These are phyloP conservation scores for Hericium coralloides DNA, from an alignment of 768 basidiomycete genomes.

Conservation along the genomic window DNA sequence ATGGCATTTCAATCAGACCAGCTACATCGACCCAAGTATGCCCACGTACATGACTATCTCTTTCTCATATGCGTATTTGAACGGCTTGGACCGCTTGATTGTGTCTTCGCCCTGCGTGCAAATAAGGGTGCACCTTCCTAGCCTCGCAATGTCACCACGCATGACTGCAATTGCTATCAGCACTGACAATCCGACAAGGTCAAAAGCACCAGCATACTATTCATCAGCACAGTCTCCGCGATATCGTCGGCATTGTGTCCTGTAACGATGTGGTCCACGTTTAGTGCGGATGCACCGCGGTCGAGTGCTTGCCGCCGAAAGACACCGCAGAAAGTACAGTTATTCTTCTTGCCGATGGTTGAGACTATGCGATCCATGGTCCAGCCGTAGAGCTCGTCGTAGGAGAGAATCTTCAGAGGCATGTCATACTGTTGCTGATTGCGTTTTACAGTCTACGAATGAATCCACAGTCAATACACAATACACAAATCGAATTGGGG, in stretches of 20 bases:
- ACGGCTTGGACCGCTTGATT: conserved; percentile 96
- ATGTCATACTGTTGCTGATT: conserved; percentile 94
- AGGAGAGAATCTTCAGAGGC: conserved; percentile 92
- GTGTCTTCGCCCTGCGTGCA: conserved; percentile 96
- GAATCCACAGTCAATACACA: not conserved
- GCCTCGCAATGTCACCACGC: conserved; percentile 92
- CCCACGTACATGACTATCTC: conserved; percentile 90
- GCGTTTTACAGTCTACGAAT: conserved; percentile 82
- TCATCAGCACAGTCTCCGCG: conserved; percentile 98
- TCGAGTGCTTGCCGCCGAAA: conserved; percentile 95
- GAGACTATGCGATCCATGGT: conserved; percentile 96
- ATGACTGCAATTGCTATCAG: conserved; percentile 52
- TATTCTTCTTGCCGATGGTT: conserved; percentile 95
- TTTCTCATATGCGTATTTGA: conserved; percentile 99
- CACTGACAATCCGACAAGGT: not conserved
- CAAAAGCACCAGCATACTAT: conserved; percentile 50
- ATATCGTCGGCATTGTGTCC: conserved; percentile 99
- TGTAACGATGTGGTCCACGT: conserved; percentile 96
- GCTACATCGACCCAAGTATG: not conserved
- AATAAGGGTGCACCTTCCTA: conserved; percentile 89
- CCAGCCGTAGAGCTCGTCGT: conserved; percentile 97
- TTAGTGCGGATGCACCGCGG: conserved; percentile 79
- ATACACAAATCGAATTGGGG: not conserved
- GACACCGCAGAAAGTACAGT: conserved; percentile 98
- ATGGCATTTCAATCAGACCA: not conserved